phyloP scores from a whole-genome alignment of 176 grass and related monocot species.

The Ensete ventricosum region DNA sequence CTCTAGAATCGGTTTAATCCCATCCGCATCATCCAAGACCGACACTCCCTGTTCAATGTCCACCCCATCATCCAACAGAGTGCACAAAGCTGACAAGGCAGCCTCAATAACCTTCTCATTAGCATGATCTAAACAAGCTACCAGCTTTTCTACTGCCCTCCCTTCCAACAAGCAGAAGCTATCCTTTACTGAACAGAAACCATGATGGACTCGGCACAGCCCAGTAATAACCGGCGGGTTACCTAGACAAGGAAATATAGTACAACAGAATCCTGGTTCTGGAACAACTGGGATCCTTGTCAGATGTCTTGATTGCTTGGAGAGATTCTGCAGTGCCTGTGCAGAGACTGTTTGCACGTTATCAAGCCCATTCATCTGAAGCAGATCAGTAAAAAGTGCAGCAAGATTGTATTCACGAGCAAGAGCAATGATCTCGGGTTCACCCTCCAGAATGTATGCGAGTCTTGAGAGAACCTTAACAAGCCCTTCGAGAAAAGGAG shows the following conservation, averaged over 20 bases:
- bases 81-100: slow-evolving; percentile 66
- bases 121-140: slow-evolving; percentile 76
- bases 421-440: slow-evolving; percentile 45
- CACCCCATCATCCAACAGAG: slow-evolving; percentile 82
- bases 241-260: slow-evolving; percentile 62
- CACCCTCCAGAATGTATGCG: slow-evolving; percentile 62
- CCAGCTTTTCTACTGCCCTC: slow-evolving; percentile 83
- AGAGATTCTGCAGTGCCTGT: slow-evolving; percentile 65
- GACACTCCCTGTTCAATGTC: slow-evolving; percentile 75
- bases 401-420: slow-evolving; percentile 62
- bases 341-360: slow-evolving; percentile 68
- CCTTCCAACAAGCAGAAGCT: slow-evolving; percentile 90
- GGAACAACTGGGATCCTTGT: slow-evolving; percentile 49
- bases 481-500: slow-evolving; percentile 79
- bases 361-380: slow-evolving; percentile 90
- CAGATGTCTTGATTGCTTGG: slow-evolving; percentile 62
- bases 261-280: slow-evolving; percentile 46
- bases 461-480: slow-evolving; percentile 66
- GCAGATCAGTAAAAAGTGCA: slow-evolving; percentile 80
- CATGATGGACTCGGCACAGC: slow-evolving; percentile 61
- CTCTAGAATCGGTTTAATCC: slow-evolving; percentile 63
- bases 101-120: slow-evolving; percentile 85
- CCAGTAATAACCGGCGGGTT: slow-evolving; percentile 46
- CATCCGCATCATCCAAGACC: slow-evolving; percentile 64
- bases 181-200: slow-evolving; percentile 68